These are phyloP conservation scores for Rhodotorula kratochvilovae DNA, from an alignment of 768 basidiomycete species.

Conservation along the genomic window DNA sequence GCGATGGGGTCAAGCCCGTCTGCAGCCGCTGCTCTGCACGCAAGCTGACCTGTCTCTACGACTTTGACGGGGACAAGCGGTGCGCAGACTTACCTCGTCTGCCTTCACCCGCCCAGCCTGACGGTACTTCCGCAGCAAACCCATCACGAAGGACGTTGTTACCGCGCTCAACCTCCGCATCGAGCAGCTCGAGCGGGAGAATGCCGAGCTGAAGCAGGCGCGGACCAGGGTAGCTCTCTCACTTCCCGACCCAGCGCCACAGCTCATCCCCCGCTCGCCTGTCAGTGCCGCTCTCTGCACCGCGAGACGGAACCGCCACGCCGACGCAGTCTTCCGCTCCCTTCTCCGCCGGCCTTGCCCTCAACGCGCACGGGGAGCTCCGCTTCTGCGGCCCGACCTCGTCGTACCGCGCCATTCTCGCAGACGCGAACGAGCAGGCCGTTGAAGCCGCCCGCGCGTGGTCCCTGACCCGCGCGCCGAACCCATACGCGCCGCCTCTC, in stretches of 20 bases:
- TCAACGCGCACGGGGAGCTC: constrained; percentile 12
- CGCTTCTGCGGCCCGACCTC: constrained; percentile 18
- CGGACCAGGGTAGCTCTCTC: no score
- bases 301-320: background rate
- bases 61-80: background rate
- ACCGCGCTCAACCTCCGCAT: background rate
- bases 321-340: background rate
- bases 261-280: no score
- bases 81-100: no score
- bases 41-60: background rate
- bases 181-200: constrained; percentile 5
- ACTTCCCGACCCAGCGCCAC: no score
- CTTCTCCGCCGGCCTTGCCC: constrained; percentile 6
- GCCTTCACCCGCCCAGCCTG: no score
- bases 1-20: background rate
- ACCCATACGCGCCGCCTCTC: background rate
- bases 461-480: constrained; percentile 16
- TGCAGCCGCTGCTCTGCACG: background rate
- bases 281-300: no score
- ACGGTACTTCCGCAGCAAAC: background rate
- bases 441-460: background rate
- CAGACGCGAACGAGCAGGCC: background rate
- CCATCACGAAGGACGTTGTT: constrained; percentile 1
- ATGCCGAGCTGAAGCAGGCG: background rate
- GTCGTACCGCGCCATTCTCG: constrained; percentile 14